Conservation (phyloP, 352 stramenopile species). For the Phytopythium delawarense region DNA sequence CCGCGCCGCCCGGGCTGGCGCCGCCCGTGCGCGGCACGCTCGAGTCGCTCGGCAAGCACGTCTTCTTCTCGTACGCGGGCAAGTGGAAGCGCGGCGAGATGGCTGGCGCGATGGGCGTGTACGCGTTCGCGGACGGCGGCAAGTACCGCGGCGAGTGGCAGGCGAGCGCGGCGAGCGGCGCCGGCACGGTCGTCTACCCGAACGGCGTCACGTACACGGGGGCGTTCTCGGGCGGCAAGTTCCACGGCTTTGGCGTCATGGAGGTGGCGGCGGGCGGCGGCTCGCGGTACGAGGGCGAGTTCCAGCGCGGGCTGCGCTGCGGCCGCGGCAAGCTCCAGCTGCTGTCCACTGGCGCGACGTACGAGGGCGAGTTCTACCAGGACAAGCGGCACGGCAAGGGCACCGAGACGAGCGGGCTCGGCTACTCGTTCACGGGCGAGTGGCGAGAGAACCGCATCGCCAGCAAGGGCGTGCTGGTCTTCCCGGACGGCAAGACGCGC, state of each 20-base stretch:
- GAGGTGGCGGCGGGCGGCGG: slow-evolving; percentile 29
- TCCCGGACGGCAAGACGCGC: slow-evolving; percentile 33
- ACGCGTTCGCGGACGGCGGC: slow-evolving; percentile 64
- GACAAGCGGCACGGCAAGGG: slow-evolving; percentile 62
- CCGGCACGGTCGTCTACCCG: slow-evolving; percentile 52
- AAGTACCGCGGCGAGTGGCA: slow-evolving; percentile 62
- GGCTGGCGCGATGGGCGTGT: slow-evolving; percentile 56
- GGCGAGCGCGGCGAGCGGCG: slow-evolving; percentile 32
- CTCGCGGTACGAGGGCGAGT: slow-evolving; percentile 63
- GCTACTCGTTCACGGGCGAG: slow-evolving; percentile 48
- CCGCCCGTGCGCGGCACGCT: slow-evolving; percentile 52
- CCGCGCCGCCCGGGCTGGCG: slow-evolving; percentile 49
- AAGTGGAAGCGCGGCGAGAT: slow-evolving; percentile 70
- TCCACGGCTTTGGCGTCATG: slow-evolving; percentile 62
- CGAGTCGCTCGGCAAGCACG: slow-evolving; percentile 63
- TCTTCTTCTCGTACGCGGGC: slow-evolving; percentile 63
- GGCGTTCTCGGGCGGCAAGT: slow-evolving; percentile 44
- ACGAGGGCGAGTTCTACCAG: slow-evolving; percentile 65
- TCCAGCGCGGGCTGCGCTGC: slow-evolving; percentile 34
- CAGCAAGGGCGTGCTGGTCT: slow-evolving; percentile 40
- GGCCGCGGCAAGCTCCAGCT: slow-evolving; percentile 44
- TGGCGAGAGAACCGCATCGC: slow-evolving; percentile 58
- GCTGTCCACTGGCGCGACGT: slow-evolving; percentile 35
- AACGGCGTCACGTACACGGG: slow-evolving; percentile 72
- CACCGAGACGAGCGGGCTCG: slow-evolving; percentile 52